phyloP scores from a whole-genome alignment of 768 basidiomycete genomes.

The Xerocomellus dryophilus region DNA sequence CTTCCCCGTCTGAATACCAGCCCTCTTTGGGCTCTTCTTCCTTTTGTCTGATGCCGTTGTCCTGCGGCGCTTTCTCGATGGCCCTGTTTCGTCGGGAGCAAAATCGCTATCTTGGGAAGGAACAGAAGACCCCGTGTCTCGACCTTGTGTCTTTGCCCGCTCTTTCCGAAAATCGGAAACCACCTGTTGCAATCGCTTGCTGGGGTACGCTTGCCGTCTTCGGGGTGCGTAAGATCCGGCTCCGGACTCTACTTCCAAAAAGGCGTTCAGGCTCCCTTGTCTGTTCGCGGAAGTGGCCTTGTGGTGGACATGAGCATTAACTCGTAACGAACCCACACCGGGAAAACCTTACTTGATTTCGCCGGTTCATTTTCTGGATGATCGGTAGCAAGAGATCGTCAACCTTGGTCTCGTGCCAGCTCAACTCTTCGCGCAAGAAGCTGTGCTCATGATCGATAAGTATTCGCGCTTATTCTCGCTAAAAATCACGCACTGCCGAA shows the following conservation, averaged over 20 bases:
- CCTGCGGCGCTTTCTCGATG: conserved; percentile 33
- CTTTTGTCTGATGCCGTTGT: conserved; percentile 17
- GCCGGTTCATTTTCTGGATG: conserved; percentile 83
- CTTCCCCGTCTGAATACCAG: not conserved
- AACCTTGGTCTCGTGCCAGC: conserved; percentile 79
- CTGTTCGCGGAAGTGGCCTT: conserved; percentile 65
- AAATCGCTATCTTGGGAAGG: conserved; percentile 29
- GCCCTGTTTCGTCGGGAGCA: conserved; percentile 24
- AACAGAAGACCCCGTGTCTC: conserved; percentile 11
- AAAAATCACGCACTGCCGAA: conserved; percentile 63
- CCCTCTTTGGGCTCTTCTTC: not conserved
- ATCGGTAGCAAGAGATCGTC: conserved; percentile 91
- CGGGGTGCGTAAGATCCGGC: conserved; percentile 72
- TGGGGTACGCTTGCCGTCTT: conserved; percentile 76
- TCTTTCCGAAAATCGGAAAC: conserved; percentile 74
- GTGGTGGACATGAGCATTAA: not conserved
- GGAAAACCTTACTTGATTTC: conserved; percentile 55
- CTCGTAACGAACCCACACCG: not conserved
- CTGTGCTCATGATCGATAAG: conserved; percentile 35
- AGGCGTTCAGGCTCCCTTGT: conserved; percentile 74
- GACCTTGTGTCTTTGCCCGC: conserved; percentile 22
- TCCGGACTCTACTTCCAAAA: conserved; percentile 68
- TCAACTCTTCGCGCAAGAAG: conserved; percentile 72
- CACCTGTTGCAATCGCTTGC: conserved; percentile 84
- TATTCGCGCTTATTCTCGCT: not conserved